Percentiles rank a stretch among this genome's conserved stretches.
These are phyloP conservation scores for Fragaria nilgerrensis DNA, from an alignment of 306 rosid genomes.

Conservation along the genomic window DNA sequence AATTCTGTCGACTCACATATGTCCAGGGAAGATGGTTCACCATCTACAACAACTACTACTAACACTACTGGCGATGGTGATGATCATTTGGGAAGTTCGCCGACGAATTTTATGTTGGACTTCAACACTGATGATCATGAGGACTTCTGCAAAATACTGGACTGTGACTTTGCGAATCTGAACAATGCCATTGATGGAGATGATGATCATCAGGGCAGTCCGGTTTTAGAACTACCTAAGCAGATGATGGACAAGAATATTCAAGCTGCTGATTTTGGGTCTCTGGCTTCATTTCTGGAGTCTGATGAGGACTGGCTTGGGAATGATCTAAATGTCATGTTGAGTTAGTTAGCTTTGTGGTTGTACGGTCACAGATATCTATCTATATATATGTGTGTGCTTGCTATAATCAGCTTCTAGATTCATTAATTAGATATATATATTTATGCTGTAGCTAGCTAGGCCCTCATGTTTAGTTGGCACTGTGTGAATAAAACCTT, in stretches of 20 bases:
- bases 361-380: background rate
- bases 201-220: background rate
- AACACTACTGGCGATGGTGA: background rate
- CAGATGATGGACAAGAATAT: constrained; percentile 15
- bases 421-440: background rate
- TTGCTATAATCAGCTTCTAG: background rate
- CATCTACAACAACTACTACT: background rate
- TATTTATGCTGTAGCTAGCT: background rate
- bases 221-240: background rate
- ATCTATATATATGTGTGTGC: background rate
- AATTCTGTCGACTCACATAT: background rate
- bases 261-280: constrained; percentile 7
- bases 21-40: constrained; percentile 3
- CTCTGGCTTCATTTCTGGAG: constrained; percentile 15
- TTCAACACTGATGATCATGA: constrained; percentile 6
- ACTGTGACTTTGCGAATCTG: constrained; percentile 5
- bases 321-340: constrained; percentile 7
- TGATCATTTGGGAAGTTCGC: background rate
- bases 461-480: background rate
- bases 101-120: constrained; percentile 2
- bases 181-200: background rate
- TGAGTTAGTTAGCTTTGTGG: background rate
- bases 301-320: constrained; percentile 16
- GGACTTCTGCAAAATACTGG: constrained; percentile 5
- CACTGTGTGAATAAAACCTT: background rate